Evolutionary conservation across 306 rosid species (phyloP).

Genomic region (Dryas drummondii): DNA sequence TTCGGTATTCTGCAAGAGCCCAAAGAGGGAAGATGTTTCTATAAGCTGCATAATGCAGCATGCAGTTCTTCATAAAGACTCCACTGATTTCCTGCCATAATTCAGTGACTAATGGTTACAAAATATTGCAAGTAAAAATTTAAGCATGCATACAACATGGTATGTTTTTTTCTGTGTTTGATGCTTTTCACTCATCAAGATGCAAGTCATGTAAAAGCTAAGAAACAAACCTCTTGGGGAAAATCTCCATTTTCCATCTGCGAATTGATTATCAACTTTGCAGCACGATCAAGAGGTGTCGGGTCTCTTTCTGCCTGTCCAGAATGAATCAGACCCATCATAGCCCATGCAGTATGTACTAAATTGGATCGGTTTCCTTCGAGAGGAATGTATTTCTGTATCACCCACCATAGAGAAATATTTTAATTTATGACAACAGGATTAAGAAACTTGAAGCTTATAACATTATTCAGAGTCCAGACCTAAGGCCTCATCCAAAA

Average conservation of each 20-base stretch:
- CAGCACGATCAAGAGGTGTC: slow-evolving; percentile 57
- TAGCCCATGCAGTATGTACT: slow-evolving; percentile 73
- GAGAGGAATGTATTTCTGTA: slow-evolving; percentile 44
- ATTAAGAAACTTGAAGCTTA: not conserved
- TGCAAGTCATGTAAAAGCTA: not conserved
- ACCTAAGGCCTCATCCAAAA: too few species aligned
- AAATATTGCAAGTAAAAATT: not conserved
- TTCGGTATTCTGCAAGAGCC: slow-evolving; percentile 68
- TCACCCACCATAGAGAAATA: not conserved
- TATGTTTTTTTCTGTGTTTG: too few species aligned
- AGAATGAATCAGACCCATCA: slow-evolving; percentile 59
- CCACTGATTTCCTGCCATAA: slow-evolving; percentile 50
- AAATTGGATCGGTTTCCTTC: slow-evolving; percentile 56
- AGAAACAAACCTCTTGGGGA: slow-evolving; percentile 54
- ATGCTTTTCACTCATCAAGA: not conserved
- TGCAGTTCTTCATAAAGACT: slow-evolving; percentile 55
- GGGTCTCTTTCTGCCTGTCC: slow-evolving; percentile 61
- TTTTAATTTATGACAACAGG: not conserved
- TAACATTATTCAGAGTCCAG: not conserved
- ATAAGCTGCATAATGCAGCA: slow-evolving; percentile 62
- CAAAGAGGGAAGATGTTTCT: slow-evolving; percentile 61
- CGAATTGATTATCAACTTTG: slow-evolving; percentile 53
- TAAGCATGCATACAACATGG: not conserved
- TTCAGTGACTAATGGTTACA: not conserved
- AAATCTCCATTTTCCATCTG: slow-evolving; percentile 65